Evolutionary conservation across 2,329 filamentous ascomycete genomes (phyloP).

Genomic region (Pseudonectria foliicola): DNA sequence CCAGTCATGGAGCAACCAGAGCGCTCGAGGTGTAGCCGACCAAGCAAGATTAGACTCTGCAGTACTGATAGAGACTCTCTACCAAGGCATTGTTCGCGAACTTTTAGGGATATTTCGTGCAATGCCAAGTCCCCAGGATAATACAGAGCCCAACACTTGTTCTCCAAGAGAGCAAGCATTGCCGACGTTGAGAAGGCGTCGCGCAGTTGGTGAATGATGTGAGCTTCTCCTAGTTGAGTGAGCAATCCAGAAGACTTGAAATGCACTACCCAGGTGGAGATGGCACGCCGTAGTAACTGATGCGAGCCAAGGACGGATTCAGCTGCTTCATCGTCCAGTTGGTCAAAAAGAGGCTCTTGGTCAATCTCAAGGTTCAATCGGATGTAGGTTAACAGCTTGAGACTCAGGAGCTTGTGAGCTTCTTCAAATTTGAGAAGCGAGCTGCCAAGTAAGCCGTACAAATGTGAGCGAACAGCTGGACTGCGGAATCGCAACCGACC

Average conservation of each 20-base stretch:
- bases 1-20: slow-evolving; percentile 16
- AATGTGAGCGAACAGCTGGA: slow-evolving; percentile 24
- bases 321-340: slow-evolving; percentile 15
- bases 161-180: slow-evolving; percentile 30
- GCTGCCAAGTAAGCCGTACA: slow-evolving; percentile 27
- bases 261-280: slow-evolving; percentile 30
- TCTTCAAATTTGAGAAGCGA: slow-evolving; percentile 26
- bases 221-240: slow-evolving; percentile 21
- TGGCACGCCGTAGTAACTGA: slow-evolving; percentile 27
- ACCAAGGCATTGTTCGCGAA: slow-evolving; percentile 29
- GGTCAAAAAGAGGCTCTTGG: slow-evolving; percentile 12
- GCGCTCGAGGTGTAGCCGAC: slow-evolving; percentile 23
- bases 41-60: slow-evolving; percentile 31
- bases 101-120: slow-evolving; percentile 28
- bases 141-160: slow-evolving; percentile 24
- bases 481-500: slow-evolving; percentile 32
- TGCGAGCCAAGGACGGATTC: slow-evolving; percentile 21
- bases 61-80: slow-evolving; percentile 28
- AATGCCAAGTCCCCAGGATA: slow-evolving; percentile 18
- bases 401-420: slow-evolving; percentile 26
- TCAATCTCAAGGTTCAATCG: slow-evolving; percentile 23
- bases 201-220: slow-evolving; percentile 24
- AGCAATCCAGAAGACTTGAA: slow-evolving; percentile 28
- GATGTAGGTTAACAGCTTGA: slow-evolving; percentile 29
- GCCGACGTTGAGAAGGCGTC: slow-evolving; percentile 29